These are phyloP conservation scores for Penicillium sp. DNA, from an alignment of 2,329 filamentous ascomycete genomes.

Conservation along the genomic window DNA sequence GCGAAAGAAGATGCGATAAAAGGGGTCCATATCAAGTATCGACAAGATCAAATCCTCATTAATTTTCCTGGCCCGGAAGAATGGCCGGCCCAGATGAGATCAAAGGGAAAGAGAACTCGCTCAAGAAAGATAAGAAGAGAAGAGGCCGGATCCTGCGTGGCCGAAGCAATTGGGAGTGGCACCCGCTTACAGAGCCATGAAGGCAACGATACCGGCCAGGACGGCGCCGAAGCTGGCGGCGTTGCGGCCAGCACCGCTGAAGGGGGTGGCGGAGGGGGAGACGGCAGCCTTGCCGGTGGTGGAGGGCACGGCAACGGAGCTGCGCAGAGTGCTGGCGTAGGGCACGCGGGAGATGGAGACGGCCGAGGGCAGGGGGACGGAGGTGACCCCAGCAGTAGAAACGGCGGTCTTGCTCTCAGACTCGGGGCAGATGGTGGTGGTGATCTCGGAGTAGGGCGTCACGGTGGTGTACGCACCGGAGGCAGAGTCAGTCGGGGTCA, in stretches of 20 bases:
- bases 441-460: background rate
- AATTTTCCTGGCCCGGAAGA: no score
- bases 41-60: conserved; percentile 11
- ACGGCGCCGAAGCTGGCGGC: conserved; percentile 36
- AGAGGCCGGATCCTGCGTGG: conserved; percentile 1
- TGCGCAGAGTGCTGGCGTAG: conserved; percentile 5
- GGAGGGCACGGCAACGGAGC: conserved; percentile 4
- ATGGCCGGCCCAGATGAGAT: conserved; percentile 2
- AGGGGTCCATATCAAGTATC: conserved; percentile 12
- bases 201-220: conserved; percentile 34
- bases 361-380: conserved; percentile 7
- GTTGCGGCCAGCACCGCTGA: conserved; percentile 37
- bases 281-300: conserved; percentile 5
- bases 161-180: background rate
- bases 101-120: conserved; percentile 3
- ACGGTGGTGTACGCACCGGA: conserved; percentile 15
- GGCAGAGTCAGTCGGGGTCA: conserved; percentile 7
- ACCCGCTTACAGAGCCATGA: conserved; percentile 39
- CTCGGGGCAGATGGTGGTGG: background rate
- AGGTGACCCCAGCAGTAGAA: background rate
- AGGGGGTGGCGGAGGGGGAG: conserved; percentile 17
- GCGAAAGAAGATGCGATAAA: conserved; percentile 4
- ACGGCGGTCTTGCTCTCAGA: background rate
- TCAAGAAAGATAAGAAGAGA: conserved; percentile 11
- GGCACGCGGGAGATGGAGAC: conserved; percentile 5